Base-by-base conservation (phyloP, 2,329 filamentous ascomycete genomes). In the Phaeomoniella chlamydospora region DNA sequence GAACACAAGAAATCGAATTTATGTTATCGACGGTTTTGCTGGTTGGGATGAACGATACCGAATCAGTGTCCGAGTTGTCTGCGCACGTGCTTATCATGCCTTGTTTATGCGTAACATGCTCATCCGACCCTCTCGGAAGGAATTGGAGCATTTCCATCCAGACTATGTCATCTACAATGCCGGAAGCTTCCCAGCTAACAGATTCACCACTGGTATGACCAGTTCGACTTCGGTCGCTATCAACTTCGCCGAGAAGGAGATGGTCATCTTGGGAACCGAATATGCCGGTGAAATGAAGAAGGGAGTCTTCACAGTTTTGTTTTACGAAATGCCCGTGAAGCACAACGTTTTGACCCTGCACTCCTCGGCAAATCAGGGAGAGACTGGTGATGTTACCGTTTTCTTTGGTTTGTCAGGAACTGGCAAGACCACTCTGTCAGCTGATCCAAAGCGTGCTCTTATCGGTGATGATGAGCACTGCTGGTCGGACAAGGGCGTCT, bases 51-150 rank as follows among this genome's bases (percentile, higher is more conserved):
- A 92, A 70, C 87, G 90, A 62, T 98, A 98, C 72, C 76, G 87
- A 49, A 96, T 98, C 67, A 83, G 79, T 54, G 90, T 98, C 52
- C 87, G 90, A 55, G 88, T 98, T 46, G 87, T 98, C 57, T 98
- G 90, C 68, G 90, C 90, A 48, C 87, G 90, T 58, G 90, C 90
- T 63, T 98, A 98, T 74, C 90, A 98, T 74, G 90, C 90, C 43
- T 77, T 98, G 46, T 98, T 98, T 77, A 98, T 98, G 90, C 84
- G 87, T 58, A 98, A 98, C 74, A 98, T 98, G 90, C 81, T 98
- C 57, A 98, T 98, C 70, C 82, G 90, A 50, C 90, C 90, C 44
- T 70, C 78, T 36, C 75, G 74, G 44, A 83, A 92, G 65, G 87
- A 98, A 70, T 79, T 98, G 37, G 81, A 94, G 68, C 76, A 85